phyloP scores from a whole-genome alignment of 2,329 filamentous ascomycete species.

The Claviceps sp. region DNA sequence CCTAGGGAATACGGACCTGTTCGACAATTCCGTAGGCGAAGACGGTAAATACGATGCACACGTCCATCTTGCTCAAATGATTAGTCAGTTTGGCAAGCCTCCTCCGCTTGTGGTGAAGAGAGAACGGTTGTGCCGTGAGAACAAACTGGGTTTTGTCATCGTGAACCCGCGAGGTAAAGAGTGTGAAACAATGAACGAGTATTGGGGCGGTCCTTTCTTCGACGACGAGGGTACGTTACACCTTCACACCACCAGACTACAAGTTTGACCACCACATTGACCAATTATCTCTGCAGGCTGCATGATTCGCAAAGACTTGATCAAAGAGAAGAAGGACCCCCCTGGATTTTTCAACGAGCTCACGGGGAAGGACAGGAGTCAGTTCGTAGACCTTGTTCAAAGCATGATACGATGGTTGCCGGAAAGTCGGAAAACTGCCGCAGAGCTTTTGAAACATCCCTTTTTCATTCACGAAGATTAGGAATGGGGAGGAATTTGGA shows the following conservation, averaged over 20 bases:
- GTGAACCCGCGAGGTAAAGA: neutral
- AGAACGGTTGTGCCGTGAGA: slow-evolving; percentile 8
- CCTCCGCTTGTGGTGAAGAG: slow-evolving; percentile 6
- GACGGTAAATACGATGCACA: slow-evolving; percentile 13
- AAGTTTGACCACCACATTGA: neutral
- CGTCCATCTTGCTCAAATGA: slow-evolving; percentile 12
- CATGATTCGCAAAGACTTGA: slow-evolving; percentile 7
- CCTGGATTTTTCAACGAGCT: slow-evolving; percentile 10
- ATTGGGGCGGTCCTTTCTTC: slow-evolving; percentile 11
- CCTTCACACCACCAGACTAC: too few species aligned
- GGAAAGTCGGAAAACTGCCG: slow-evolving; percentile 12
- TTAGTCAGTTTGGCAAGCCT: slow-evolving; percentile 9
- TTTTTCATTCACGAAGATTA: slow-evolving; percentile 6
- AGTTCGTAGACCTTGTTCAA: slow-evolving; percentile 12
- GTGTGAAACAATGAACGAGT: slow-evolving; percentile 10
- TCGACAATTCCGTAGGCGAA: slow-evolving; percentile 7
- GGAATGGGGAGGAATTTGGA: too few species aligned
- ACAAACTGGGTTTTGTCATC: neutral
- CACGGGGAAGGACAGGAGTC: slow-evolving; percentile 9
- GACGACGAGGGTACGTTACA: slow-evolving; percentile 5
- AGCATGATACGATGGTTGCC: slow-evolving; percentile 15
- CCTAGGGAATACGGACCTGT: slow-evolving; percentile 5
- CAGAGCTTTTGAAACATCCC: slow-evolving; percentile 11
- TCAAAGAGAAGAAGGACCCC: slow-evolving; percentile 3
- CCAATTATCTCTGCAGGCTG: neutral